Evolutionary conservation across 2,329 filamentous ascomycete species (phyloP).

Genomic region (Pyrenophora seminiperda): DNA sequence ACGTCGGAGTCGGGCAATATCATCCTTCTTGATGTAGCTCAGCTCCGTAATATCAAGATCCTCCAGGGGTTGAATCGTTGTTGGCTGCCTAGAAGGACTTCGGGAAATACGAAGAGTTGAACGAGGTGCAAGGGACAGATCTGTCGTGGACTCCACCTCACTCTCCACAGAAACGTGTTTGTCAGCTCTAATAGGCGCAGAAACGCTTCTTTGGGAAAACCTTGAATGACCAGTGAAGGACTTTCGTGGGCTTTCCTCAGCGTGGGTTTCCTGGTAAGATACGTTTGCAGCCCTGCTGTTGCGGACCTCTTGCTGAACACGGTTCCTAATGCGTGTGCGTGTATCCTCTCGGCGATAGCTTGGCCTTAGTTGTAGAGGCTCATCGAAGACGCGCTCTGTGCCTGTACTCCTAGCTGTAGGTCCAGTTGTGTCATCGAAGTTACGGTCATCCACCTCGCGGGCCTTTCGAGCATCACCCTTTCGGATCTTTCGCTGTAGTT

Average conservation of each 20-base stretch:
- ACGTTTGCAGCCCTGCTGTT: conserved; percentile 35
- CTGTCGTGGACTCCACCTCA: conserved; percentile 48
- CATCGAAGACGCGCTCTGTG: conserved; percentile 26
- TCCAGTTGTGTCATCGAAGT: conserved; percentile 9
- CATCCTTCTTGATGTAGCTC: conserved; percentile 59
- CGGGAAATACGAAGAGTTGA: conserved; percentile 35
- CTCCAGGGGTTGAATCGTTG: conserved; percentile 35
- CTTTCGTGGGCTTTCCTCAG: conserved; percentile 31
- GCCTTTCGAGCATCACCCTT: conserved; percentile 36
- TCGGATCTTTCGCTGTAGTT: conserved; percentile 42
- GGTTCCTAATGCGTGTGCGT: conserved; percentile 40
- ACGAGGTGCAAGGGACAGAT: conserved; percentile 47
- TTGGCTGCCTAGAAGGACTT: conserved; percentile 23
- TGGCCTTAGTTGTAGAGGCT: conserved; percentile 31
- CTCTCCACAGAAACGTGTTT: conserved; percentile 35
- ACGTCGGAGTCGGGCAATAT: conserved; percentile 60
- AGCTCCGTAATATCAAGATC: conserved; percentile 56
- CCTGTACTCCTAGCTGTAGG: conserved; percentile 22
- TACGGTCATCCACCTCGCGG: conserved; percentile 34
- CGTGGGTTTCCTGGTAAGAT: conserved; percentile 22
- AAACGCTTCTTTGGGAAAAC: conserved; percentile 35
- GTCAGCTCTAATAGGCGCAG: conserved; percentile 34
- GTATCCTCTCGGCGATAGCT: conserved; percentile 42
- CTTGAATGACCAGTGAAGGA: conserved; percentile 32
- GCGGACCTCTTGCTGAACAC: conserved; percentile 43